phyloP scores from a whole-genome alignment of 768 basidiomycete species.

The Kwoniella botswanensis region DNA sequence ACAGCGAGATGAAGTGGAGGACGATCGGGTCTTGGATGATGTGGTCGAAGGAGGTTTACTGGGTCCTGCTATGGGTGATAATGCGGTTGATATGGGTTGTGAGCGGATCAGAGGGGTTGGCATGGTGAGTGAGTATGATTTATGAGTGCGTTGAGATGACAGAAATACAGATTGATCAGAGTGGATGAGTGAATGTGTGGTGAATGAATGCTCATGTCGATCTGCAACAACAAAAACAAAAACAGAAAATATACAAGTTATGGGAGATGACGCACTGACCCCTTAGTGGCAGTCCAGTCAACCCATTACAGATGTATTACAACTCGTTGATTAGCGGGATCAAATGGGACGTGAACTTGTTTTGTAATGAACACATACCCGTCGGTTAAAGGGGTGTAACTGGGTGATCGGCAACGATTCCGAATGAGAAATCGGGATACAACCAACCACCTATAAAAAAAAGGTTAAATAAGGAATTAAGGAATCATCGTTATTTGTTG shows the following conservation, averaged over 20 bases:
- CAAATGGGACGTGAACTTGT: background rate
- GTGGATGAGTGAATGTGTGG: background rate
- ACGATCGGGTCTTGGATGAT: constrained; percentile 19
- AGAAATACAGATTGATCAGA: background rate
- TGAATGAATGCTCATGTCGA: background rate
- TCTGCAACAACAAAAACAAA: background rate
- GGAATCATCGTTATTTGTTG: background rate
- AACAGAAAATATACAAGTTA: constrained; percentile 1
- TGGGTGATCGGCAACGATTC: background rate
- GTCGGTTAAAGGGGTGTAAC: background rate
- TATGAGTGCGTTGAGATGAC: background rate
- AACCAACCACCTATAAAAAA: background rate
- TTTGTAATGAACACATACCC: background rate
- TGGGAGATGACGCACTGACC: constrained; percentile 14
- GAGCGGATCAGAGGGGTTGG: constrained; percentile 2
- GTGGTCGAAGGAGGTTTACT: background rate
- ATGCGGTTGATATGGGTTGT: background rate
- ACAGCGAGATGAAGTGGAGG: constrained; percentile 39
- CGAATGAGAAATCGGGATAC: background rate
- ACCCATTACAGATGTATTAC: background rate
- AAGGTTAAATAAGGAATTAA: background rate
- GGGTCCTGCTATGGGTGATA: constrained; percentile 3
- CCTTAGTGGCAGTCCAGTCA: background rate
- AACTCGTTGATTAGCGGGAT: background rate
- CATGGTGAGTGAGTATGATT: background rate